phyloP scores from a whole-genome alignment of 495 filamentous ascomycete genomes.

The Neurospora sp. region DNA sequence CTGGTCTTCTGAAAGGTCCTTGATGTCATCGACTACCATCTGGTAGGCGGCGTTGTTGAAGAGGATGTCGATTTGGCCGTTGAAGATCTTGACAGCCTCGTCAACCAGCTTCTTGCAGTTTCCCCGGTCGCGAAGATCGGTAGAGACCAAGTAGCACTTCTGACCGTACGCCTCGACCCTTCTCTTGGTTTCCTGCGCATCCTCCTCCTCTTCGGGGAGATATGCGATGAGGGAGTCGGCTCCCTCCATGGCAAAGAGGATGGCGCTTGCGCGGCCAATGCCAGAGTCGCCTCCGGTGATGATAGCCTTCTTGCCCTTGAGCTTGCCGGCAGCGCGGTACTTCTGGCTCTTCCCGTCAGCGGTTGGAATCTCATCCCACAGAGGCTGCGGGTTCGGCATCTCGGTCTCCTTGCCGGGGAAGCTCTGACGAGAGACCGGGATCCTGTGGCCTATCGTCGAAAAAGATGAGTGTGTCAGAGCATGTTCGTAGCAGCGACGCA shows the following conservation, averaged over 20 bases:
- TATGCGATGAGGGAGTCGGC: conserved; percentile 67
- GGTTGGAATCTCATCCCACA: conserved; percentile 57
- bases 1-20: conserved; percentile 67
- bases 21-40: conserved; percentile 63
- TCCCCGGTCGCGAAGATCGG: conserved; percentile 50
- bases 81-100: conserved; percentile 50
- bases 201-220: conserved; percentile 64
- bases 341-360: conserved; percentile 59
- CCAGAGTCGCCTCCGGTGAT: conserved; percentile 80
- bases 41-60: conserved; percentile 77
- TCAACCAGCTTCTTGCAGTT: conserved; percentile 66
- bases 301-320: conserved; percentile 61
- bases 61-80: conserved; percentile 57
- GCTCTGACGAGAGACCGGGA: conserved; percentile 57
- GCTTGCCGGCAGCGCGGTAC: conserved; percentile 72
- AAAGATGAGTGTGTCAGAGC: background rate
- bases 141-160: conserved; percentile 48
- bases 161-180: conserved; percentile 54
- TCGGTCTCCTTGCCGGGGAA: conserved; percentile 60
- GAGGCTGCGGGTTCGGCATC: conserved; percentile 51
- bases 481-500: background rate
- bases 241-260: conserved; percentile 77
- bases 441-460: conserved; percentile 47
- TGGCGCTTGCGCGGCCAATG: conserved; percentile 68
- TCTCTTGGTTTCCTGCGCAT: conserved; percentile 64